A percentile compares a stretch with the other conserved stretches of the same genome.
Evolutionary conservation across 2,329 filamentous ascomycete species (phyloP).

Genomic region (Stemphylium lycopersici): DNA sequence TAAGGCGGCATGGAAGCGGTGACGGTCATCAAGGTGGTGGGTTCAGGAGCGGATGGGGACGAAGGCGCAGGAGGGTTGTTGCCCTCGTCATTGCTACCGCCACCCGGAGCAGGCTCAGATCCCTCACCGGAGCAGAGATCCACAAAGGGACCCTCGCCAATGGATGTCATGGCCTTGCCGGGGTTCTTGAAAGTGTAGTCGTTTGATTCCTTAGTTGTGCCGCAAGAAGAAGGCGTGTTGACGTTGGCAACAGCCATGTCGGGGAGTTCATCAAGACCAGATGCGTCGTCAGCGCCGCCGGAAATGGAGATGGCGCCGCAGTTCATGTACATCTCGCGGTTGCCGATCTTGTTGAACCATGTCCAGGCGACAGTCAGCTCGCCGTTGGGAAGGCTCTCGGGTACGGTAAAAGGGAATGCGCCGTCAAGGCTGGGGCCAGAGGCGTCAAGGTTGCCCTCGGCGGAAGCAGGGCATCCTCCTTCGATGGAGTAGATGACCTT

Average conservation of each 20-base stretch:
- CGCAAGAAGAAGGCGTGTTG: constrained; percentile 51
- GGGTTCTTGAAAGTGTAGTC: constrained; percentile 66
- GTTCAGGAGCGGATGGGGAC: constrained; percentile 13
- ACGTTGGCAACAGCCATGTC: constrained; percentile 78
- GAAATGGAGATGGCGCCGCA: constrained; percentile 66
- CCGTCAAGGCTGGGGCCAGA: constrained; percentile 48
- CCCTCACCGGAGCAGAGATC: constrained; percentile 32
- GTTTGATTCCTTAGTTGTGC: constrained; percentile 53
- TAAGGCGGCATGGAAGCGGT: constrained; percentile 23
- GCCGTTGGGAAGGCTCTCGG: constrained; percentile 73
- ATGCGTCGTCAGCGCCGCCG: constrained; percentile 55
- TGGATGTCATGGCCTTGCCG: constrained; percentile 59
- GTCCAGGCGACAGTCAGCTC: constrained; percentile 83
- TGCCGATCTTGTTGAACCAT: constrained; percentile 88
- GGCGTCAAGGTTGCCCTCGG: constrained; percentile 11
- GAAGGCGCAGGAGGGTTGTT: background rate
- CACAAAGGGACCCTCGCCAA: constrained; percentile 30
- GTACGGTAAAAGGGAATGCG: constrained; percentile 58
- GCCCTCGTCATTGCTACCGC: constrained; percentile 1
- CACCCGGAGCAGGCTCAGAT: constrained; percentile 1
- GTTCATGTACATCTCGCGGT: constrained; percentile 97
- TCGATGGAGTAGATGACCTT: constrained; percentile 89
- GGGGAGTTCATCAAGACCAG: constrained; percentile 65
- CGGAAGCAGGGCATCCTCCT: constrained; percentile 73
- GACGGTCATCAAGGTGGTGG: constrained; percentile 34